Conservation (phyloP, 2,329 filamentous ascomycete species). For the Grosmannia serpens region DNA sequence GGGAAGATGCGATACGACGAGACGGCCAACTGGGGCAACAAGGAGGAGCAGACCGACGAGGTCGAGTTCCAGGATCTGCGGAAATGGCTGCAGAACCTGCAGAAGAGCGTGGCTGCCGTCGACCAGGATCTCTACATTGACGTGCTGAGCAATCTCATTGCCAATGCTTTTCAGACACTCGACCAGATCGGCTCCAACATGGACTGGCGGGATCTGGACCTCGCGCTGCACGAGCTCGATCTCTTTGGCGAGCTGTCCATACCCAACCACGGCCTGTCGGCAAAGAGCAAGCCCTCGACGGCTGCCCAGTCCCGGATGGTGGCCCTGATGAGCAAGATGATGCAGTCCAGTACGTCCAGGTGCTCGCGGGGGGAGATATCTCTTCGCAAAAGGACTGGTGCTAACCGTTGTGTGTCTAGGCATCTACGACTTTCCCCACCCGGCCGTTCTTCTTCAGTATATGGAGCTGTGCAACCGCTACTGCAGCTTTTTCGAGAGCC, state of each 20-base stretch:
- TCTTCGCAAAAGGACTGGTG: too few relatives aligned
- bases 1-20: slow-evolving; percentile 97
- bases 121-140: slow-evolving; percentile 84
- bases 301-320: slow-evolving; percentile 71
- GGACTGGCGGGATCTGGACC: slow-evolving; percentile 90
- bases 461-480: slow-evolving; percentile 98
- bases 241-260: slow-evolving; percentile 91
- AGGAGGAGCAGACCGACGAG: slow-evolving; percentile 91
- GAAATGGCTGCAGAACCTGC: slow-evolving; percentile 77
- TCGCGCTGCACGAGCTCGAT: slow-evolving; percentile 91
- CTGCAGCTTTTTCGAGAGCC: slow-evolving; percentile 80
- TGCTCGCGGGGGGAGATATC: too few relatives aligned
- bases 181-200: slow-evolving; percentile 62
- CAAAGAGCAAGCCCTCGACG: slow-evolving; percentile 71
- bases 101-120: slow-evolving; percentile 84
- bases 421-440: slow-evolving; percentile 76
- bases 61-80: slow-evolving; percentile 94
- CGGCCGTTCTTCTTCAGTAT: slow-evolving; percentile 86
- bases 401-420: slow-evolving; percentile 34
- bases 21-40: slow-evolving; percentile 83
- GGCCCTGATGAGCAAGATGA: slow-evolving; percentile 92
- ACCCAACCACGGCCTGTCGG: slow-evolving; percentile 73
- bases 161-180: slow-evolving; percentile 71
- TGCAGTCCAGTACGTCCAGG: slow-evolving; percentile 62
- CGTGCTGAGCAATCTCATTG: slow-evolving; percentile 78